phyloP scores from a whole-genome alignment of 192 early-diverging fungal genomes.

The Podila epicladia region DNA sequence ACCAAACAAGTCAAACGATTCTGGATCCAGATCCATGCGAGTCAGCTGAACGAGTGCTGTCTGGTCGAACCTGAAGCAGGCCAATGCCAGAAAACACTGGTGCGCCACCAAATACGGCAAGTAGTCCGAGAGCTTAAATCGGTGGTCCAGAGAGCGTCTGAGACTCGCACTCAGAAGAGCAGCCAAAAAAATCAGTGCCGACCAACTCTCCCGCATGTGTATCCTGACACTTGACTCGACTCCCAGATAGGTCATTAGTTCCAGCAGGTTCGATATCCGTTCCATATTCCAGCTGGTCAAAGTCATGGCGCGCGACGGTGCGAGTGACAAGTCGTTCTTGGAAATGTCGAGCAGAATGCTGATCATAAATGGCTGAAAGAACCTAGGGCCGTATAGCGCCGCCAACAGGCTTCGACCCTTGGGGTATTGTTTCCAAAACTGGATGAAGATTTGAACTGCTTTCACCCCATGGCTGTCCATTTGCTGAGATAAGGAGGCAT shows the following conservation, averaged over 20 bases:
- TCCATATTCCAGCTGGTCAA: neutral
- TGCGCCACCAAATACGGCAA: neutral
- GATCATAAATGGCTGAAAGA: conserved; percentile 19
- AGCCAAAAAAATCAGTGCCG: conserved; percentile 11
- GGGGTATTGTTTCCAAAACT: conserved; percentile 28
- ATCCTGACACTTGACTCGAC: conserved; percentile 35
- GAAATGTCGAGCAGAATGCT: neutral
- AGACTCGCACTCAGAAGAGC: conserved; percentile 15
- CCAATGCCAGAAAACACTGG: conserved; percentile 14
- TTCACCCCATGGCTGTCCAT: conserved; percentile 1
- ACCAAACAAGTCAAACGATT: neutral
- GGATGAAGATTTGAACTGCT: conserved; percentile 12
- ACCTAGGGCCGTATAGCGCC: conserved; percentile 24
- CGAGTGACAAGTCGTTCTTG: neutral
- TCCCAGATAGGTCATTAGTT: conserved; percentile 21
- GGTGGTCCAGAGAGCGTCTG: conserved; percentile 5
- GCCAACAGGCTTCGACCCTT: conserved; percentile 16
- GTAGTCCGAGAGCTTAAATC: neutral
- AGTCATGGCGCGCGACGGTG: neutral
- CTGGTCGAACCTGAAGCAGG: conserved; percentile 32
- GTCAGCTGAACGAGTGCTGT: conserved; percentile 12
- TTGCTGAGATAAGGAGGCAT: neutral
- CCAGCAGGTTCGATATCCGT: conserved; percentile 12
- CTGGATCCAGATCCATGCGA: conserved; percentile 1
- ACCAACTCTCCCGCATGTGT: conserved; percentile 43